Base-by-base conservation (phyloP, 2,329 filamentous ascomycete species). In the Colletotrichum ledebouriae region DNA sequence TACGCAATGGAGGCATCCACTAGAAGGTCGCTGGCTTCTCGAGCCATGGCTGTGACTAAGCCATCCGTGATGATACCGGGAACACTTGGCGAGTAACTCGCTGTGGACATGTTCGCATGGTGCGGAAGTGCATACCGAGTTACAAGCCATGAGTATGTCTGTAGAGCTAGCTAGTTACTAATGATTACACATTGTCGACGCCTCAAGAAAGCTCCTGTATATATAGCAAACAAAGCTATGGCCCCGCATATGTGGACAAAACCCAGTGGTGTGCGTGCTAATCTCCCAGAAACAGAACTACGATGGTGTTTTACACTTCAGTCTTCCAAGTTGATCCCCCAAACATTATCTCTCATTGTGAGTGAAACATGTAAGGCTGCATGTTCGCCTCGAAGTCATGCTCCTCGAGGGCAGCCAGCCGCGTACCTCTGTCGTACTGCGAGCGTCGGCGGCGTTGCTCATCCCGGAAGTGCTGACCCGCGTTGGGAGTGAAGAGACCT, bases 401-500 rank as follows among this genome's bases (percentile, higher is more conserved):
- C 74, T 91, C 87, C 75, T 92, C 90, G 12, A 90, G 80, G 20
- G 88, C 90, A 20, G 91, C 90, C 70, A 92, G 86, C 65, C 89
- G 87, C 33, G 92, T 96, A 33, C 94, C 94, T 70, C 93, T 91
- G 73, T 97, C 94, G 73, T 89, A 97, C 74, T 93, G 90, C 22
- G 92, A 94, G 59, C 89, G 88, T 63, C 92, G 89, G 56, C 90
- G 90, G 70, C 92, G 90, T 76, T 94, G 92, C 76, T 94, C 90
- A 71, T 93, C 89, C 15, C 90, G 87, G 73, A 90, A 88, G 63
- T 92, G 88, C 75, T 93, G 90, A 15, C 90, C 89, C 53, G 90
- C 90, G 71, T 92, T 91, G 5, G 94, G 93, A 3, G 93, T 93
- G 77, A 94, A 97, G 0, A 97, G 86, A 0, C 91, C 91, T 93